These are phyloP conservation scores for Saururus chinensis DNA, from an alignment of 164 flowering plant species.

Conservation along the genomic window DNA sequence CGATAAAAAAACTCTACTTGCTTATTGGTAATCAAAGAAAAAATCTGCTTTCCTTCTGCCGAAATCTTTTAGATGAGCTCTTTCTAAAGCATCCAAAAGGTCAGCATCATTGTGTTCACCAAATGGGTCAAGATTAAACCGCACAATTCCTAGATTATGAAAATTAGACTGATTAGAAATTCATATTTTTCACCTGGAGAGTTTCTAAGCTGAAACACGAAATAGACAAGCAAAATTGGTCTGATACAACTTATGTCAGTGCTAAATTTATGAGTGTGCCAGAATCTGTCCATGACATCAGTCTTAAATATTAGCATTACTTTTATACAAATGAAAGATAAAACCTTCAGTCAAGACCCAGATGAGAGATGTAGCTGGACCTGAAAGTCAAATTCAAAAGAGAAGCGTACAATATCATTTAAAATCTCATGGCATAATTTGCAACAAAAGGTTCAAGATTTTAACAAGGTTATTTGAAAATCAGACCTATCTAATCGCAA, in stretches of 20 bases:
- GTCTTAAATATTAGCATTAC: not conserved
- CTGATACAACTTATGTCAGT: not conserved
- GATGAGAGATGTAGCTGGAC: no score
- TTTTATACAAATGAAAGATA: not conserved
- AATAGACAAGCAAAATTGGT: not conserved
- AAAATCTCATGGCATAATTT: no score
- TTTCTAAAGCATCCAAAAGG: slow-evolving; percentile 95
- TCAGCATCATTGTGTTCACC: slow-evolving; percentile 92
- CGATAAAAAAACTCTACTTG: not conserved
- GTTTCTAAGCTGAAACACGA: not conserved
- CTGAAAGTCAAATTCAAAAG: no score
- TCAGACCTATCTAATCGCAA: no score
- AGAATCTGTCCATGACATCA: not conserved
- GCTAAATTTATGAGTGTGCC: not conserved
- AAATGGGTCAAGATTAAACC: slow-evolving; percentile 97
- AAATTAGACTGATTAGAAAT: not conserved
- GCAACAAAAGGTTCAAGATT: no score
- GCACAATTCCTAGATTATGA: slow-evolving; percentile 51
- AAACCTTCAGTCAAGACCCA: no score
- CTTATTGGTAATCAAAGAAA: not conserved
- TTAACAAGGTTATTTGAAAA: no score
- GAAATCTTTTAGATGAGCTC: slow-evolving; percentile 91
- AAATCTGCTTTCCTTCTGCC: slow-evolving; percentile 44
- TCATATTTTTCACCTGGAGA: not conserved
- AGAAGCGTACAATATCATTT: no score